Conservation (phyloP, 768 basidiomycete species). For the Trametes cingulata region DNA sequence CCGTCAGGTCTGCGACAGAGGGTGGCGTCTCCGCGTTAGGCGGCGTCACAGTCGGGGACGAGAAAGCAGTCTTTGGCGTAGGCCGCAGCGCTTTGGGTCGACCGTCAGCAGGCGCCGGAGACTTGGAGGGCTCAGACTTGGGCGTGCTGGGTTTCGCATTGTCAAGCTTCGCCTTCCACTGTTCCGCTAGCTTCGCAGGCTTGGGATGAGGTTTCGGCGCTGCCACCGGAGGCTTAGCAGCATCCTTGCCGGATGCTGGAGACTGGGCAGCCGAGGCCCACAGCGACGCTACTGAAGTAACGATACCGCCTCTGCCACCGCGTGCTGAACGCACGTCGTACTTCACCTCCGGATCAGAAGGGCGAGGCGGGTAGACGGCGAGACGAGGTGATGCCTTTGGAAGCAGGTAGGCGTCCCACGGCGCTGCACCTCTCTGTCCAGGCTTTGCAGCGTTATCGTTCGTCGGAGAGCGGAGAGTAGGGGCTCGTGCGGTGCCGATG, state of each 20-base stretch:
- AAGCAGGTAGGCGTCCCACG: conserved; percentile 12
- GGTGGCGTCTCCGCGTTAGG: background rate
- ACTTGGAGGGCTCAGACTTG: conserved; percentile 11
- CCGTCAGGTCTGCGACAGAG: conserved; percentile 22
- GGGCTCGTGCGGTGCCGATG: conserved; percentile 51
- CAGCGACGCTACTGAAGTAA: conserved; percentile 69
- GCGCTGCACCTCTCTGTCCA: background rate
- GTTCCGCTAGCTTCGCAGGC: conserved; percentile 7
- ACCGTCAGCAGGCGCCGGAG: background rate
- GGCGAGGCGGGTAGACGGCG: conserved; percentile 25
- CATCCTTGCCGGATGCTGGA: conserved; percentile 10
- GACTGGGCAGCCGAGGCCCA: conserved; percentile 53
- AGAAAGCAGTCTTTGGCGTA: conserved; percentile 14
- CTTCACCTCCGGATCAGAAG: conserved; percentile 53
- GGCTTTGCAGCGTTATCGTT: background rate
- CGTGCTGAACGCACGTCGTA: conserved; percentile 78
- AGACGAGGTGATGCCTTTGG: conserved; percentile 19
- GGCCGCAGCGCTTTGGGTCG: conserved; percentile 14
- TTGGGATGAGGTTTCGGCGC: conserved; percentile 14
- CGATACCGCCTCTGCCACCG: conserved; percentile 74
- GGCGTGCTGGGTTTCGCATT: background rate
- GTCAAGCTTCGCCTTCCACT: conserved; percentile 9
- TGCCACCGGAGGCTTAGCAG: background rate
- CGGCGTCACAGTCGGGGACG: conserved; percentile 20
- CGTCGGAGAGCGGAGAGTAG: background rate